Evolutionary conservation across 306 rosid species (phyloP).

Genomic region (Gleditsia sinensis): DNA sequence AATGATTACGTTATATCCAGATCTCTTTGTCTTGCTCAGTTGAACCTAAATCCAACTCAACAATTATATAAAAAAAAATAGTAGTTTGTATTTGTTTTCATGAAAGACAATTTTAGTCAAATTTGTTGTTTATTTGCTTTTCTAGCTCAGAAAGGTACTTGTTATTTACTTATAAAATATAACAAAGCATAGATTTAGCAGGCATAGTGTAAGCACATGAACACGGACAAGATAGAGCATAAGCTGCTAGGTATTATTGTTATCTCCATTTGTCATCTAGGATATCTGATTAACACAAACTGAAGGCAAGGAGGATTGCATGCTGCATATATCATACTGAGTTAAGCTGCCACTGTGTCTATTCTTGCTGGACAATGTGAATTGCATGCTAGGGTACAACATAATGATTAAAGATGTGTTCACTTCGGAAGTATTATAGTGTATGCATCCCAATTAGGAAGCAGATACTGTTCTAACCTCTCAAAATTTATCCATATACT

Average conservation of each 20-base stretch:
- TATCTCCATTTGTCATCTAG: slow-evolving; percentile 19
- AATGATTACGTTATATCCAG: not conserved
- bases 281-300: not conserved
- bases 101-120: not conserved
- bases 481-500: not conserved
- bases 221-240: slow-evolving; percentile 14
- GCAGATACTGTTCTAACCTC: not conserved
- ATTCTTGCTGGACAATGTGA: slow-evolving; percentile 14
- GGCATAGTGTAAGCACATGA: slow-evolving; percentile 14
- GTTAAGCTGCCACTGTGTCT: slow-evolving; percentile 3
- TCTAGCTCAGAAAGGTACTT: slow-evolving; percentile 3
- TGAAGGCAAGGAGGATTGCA: not conserved
- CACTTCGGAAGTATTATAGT: not conserved
- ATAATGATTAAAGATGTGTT: not conserved
- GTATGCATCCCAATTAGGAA: not conserved
- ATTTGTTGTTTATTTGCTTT: not conserved
- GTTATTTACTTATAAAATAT: not conserved
- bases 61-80: not conserved
- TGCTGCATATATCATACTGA: not conserved
- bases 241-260: slow-evolving; percentile 9
- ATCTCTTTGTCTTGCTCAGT: not conserved
- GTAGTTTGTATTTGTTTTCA: slow-evolving; percentile 7
- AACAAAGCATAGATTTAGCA: not conserved
- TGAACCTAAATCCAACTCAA: slow-evolving; percentile 3
- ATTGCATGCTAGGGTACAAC: not conserved